Evolutionary conservation across 169 alveolate species (phyloP), one percentile per base, ranked within the genome.

Genomic region (Toxoplasma gondii): DNA sequence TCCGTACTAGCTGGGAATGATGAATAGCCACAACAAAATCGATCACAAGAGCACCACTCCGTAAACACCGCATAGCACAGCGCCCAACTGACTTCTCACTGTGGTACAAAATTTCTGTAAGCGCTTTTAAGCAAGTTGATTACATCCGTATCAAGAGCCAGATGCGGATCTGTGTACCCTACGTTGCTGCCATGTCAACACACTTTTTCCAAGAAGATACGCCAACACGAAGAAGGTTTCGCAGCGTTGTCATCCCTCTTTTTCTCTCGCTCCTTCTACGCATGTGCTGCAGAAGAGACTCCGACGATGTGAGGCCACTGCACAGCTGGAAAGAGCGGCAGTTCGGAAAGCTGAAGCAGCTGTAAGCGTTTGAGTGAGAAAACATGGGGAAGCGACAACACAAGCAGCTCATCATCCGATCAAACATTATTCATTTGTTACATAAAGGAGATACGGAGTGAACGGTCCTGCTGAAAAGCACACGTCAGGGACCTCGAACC

Each of bases 291-390:
- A 78, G 86, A 78, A 38, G 86, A 7, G 43, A 45, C 86, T 78
- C 86, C 49, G 31, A 38, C 86, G 45, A 19, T 78, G 86, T 45
- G n/a, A 36, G 39, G 86, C 86, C 45, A 12, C 44, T 17, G 45
- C 86, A 16, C 45, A 78, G 43, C 45, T 24, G 24, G 86, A 78
- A n/a, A 36, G 22, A 45, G 45, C 86, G 12, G 44, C 44, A 78
- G 86, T 78, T n/a, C 86, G 86, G 49, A n/a, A 78, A n/a, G 86
- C 86, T 4, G 86, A 10, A 36, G 39, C 86, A 78, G 43, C 39
- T 17, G 86, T 78, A 78, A 78, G 86, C 2, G n/a, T 24, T 34
- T 5, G 19, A 31, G 17, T 5, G 34, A 69, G 82, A 31, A 29
- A 17, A 29, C 5, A 69, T 69, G 5, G 82, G 82, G 34, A 69